Conservation (phyloP, 306 rosid species). For the Vicia villosa region DNA sequence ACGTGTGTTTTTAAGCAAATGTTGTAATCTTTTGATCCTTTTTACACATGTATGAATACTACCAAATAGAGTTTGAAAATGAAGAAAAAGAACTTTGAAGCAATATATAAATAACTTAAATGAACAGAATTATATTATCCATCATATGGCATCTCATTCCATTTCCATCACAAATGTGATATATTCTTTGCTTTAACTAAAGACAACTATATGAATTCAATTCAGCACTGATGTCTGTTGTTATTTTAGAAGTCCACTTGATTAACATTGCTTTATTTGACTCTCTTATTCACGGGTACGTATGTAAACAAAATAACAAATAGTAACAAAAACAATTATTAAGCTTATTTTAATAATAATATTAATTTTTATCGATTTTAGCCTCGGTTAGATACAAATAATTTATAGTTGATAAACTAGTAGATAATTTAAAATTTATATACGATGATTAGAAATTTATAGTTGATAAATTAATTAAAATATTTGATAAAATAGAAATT, state of each 20-base stretch:
- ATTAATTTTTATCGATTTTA: no score
- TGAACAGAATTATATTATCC: not conserved
- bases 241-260: conserved; percentile 1
- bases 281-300: not conserved
- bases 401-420: no score
- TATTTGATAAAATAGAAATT: no score
- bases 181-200: not conserved
- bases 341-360: not conserved
- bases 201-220: conserved; percentile 18
- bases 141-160: conserved; percentile 1
- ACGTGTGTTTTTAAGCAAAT: not conserved
- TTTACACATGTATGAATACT: not conserved
- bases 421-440: no score
- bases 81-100: not conserved
- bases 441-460: no score
- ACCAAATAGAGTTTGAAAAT: conserved; percentile 26
- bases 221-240: not conserved
- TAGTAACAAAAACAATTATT: not conserved
- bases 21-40: not conserved
- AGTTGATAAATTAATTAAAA: no score
- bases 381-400: no score
- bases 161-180: conserved; percentile 23
- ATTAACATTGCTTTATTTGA: not conserved
- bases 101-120: not conserved
- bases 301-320: not conserved